Conservation (phyloP, 2,329 filamentous ascomycete species). For the Drechslerella coelobrocha region DNA sequence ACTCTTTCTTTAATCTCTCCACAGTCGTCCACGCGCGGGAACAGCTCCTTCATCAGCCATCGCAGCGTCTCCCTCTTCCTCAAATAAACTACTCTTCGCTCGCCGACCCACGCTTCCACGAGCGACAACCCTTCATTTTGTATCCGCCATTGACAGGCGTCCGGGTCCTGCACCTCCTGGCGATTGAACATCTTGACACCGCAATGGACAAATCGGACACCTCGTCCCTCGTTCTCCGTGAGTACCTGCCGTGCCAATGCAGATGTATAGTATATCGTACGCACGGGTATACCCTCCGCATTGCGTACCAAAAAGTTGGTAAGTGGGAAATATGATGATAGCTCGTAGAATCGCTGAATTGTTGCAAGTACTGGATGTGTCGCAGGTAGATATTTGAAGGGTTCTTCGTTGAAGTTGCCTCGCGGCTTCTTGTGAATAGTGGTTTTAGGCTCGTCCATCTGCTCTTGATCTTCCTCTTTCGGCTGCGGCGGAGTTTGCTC, state of each 20-base stretch:
- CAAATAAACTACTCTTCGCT: constrained; percentile 75
- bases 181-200: constrained; percentile 99
- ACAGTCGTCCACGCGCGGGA: constrained; percentile 80
- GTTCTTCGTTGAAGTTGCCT: constrained; percentile 75
- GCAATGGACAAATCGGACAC: constrained; percentile 93
- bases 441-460: constrained; percentile 55
- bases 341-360: constrained; percentile 83
- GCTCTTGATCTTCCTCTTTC: constrained; percentile 53
- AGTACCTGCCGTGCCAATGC: constrained; percentile 84
- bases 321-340: constrained; percentile 82
- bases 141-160: constrained; percentile 91
- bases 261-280: constrained; percentile 96
- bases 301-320: constrained; percentile 97
- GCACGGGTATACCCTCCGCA: constrained; percentile 81
- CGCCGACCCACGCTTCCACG: constrained; percentile 85
- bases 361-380: constrained; percentile 76
- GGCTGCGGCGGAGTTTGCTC: constrained; percentile 23
- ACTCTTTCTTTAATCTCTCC: constrained; percentile 87
- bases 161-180: constrained; percentile 85
- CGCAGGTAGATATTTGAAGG: constrained; percentile 85
- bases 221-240: constrained; percentile 82
- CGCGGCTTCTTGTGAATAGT: constrained; percentile 60
- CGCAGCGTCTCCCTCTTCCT: constrained; percentile 79
- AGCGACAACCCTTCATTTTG: constrained; percentile 93
- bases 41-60: constrained; percentile 91